Base-by-base conservation (phyloP, 1,284 basidiomycete genomes). In the Cerrena zonata region DNA sequence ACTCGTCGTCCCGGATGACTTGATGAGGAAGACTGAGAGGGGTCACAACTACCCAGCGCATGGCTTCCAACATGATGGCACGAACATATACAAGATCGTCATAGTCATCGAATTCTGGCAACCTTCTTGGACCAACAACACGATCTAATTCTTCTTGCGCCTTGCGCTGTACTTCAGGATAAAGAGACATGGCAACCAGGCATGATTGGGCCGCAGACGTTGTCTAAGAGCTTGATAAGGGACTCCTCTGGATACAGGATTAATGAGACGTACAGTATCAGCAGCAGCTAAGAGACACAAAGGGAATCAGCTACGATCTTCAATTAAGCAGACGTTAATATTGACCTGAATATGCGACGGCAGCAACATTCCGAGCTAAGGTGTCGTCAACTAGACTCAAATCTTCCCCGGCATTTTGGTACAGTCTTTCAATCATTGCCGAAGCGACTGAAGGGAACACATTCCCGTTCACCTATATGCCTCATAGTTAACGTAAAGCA, bases 161-260 rank as follows among this genome's bases (percentile, higher is more conserved):
- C 22, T 57, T 63, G 21, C 48, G 30, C 49, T 65, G 64, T 5
- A 66, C 53, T 2, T 69, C 62, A 2, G 66, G 69, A 47, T 64
- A 54, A 12, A 61, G 53, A 0, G 61, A 53, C 65, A 70, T 64
- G 2, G 65, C 65, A 5, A 68, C 49, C n/a, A n/a, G n/a, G n/a
- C n/a, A n/a, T n/a, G n/a, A n/a, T n/a, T n/a, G n/a, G n/a, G n/a
- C n/a, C n/a, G n/a, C n/a, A n/a, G n/a, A n/a, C n/a, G n/a, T n/a
- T n/a, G n/a, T n/a, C n/a, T n/a, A n/a, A n/a, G n/a, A 3, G 19
- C 36, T 38, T 63, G 57, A 3, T 56, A 51, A 5, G 38, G 45
- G 11, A 62, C 21, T 23, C 51, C n/a, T 51, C 40, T 34, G 23
- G 30, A 5, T 3, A 26, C 7, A 34, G 15, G 11, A 27, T 38